Evolutionary conservation across 2,329 filamentous ascomycete genomes (phyloP), one percentile per base, ranked within the genome.

Genomic region (Huntiella omanensis): DNA sequence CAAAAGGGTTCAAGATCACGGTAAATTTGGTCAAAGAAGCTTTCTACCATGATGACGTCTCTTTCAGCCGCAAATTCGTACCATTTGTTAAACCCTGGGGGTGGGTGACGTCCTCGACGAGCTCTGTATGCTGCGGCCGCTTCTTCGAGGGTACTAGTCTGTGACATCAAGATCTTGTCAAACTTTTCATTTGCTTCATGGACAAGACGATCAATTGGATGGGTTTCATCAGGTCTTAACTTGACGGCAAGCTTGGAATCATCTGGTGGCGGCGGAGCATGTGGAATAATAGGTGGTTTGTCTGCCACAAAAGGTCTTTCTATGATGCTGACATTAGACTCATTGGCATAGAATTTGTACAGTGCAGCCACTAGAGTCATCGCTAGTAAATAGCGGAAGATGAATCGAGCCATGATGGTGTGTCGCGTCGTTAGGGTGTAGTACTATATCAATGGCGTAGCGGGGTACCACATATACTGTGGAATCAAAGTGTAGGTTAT

Each of bases 11-110:
- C 62, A 45, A 78, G 54, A 55, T 80, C 75, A 51, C 75, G 68
- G 60, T 76, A 74, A 48, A 79, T 73, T 49, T 74, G 72, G 54
- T 77, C 71, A 59, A 76, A 79, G 54, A 73, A 79, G 46, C 75
- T 69, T 54, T 79, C 75, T 35, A 79, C 64, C 7, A 77, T 62
- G 47, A 77, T 58, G n/a, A 71, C 67, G 33, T 72, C 60, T 38
- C 62, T 62, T 19, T 68, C 61, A 15, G 59, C 53, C 5, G 75
- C 74, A 47, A 71, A 73, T 32, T 62, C 58, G 53, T 72, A 68
- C 75, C 75, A 79, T 40, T 65, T 60, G 50, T 74, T 66, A 54
- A 80, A 80, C n/a, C 71, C 71, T 0, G 75, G 75, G 3, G 75
- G 75, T 2, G 74, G 75, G 53, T 78, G 71, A 17, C 74, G 65